Conservation (phyloP, 352 stramenopile species). For the Globisporangium cystogenes region DNA sequence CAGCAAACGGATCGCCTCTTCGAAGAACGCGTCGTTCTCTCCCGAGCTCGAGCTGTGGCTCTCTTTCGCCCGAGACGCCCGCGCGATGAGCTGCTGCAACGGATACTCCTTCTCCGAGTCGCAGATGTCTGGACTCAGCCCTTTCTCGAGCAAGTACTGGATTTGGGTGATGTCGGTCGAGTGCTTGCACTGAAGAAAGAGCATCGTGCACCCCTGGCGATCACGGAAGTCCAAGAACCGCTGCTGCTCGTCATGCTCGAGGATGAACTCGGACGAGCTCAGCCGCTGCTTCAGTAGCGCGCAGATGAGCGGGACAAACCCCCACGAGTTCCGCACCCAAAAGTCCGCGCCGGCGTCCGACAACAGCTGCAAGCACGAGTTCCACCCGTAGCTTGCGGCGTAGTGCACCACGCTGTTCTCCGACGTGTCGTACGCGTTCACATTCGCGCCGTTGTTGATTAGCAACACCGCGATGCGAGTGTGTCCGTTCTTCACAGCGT, state of each 20-base stretch:
- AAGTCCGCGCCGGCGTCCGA: constrained; percentile 49
- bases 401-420: constrained; percentile 78
- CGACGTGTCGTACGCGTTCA: constrained; percentile 71
- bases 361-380: constrained; percentile 55
- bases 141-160: constrained; percentile 64
- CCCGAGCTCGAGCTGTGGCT: not conserved
- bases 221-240: constrained; percentile 71
- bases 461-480: constrained; percentile 40
- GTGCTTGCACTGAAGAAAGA: constrained; percentile 77
- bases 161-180: constrained; percentile 55
- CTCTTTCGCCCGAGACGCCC: constrained; percentile 14
- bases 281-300: constrained; percentile 61
- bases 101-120: constrained; percentile 60
- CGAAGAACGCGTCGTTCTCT: constrained; percentile 23
- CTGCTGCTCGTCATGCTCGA: constrained; percentile 48
- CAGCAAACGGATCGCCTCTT: constrained; percentile 41
- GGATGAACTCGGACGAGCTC: constrained; percentile 53
- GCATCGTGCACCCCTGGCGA: constrained; percentile 67
- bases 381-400: constrained; percentile 70
- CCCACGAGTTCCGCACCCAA: constrained; percentile 71
- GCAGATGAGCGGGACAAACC: constrained; percentile 64
- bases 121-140: constrained; percentile 59
- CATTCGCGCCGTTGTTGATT: constrained; percentile 65
- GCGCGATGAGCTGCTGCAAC: constrained; percentile 48
- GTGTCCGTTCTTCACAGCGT: constrained; percentile 74